A percentile compares a stretch with the other conserved stretches of the same genome.
Conservation (phyloP, 768 basidiomycete species). For the Amanita muscaria region DNA sequence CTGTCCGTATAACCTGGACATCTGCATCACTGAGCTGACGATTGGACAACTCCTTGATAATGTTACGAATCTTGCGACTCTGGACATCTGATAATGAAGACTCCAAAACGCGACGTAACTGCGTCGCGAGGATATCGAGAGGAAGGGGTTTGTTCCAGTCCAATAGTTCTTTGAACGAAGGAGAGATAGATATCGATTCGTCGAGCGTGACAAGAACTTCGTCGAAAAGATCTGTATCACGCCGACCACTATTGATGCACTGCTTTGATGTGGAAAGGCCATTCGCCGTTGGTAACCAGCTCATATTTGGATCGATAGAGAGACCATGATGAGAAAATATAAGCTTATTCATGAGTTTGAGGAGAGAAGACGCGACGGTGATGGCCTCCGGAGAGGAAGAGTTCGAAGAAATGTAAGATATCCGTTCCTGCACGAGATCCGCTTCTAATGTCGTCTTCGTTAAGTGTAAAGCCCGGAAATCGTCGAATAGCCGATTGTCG, state of each 20-base stretch:
- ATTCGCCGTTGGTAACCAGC: slow-evolving; percentile 31
- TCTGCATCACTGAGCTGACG: slow-evolving; percentile 15
- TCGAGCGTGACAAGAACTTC: slow-evolving; percentile 28
- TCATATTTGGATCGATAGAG: not conserved
- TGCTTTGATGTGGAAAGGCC: slow-evolving; percentile 22
- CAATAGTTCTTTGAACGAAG: slow-evolving; percentile 22
- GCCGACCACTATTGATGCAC: slow-evolving; percentile 24
- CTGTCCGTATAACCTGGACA: slow-evolving; percentile 10
- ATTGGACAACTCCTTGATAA: slow-evolving; percentile 24
- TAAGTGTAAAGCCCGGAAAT: slow-evolving; percentile 19
- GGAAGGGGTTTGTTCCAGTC: slow-evolving; percentile 32
- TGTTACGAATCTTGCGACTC: slow-evolving; percentile 13
- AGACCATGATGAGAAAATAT: not conserved
- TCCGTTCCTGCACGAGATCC: slow-evolving; percentile 27
- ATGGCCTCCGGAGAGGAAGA: slow-evolving; percentile 6
- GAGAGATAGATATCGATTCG: slow-evolving; percentile 15
- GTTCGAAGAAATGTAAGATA: slow-evolving; percentile 22
- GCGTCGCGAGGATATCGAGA: slow-evolving; percentile 21
- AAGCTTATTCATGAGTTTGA: slow-evolving; percentile 14
- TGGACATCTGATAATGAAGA: slow-evolving; percentile 1
- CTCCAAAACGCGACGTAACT: slow-evolving; percentile 22
- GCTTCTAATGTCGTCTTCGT: slow-evolving; percentile 22
- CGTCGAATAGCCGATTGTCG: slow-evolving; percentile 3
- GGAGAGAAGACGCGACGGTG: slow-evolving; percentile 14
- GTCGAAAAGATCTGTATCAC: slow-evolving; percentile 26